Evolutionary conservation across 495 filamentous ascomycete species (phyloP), one percentile per base, ranked within the genome.

Genomic region (Tuber melanosporum): DNA sequence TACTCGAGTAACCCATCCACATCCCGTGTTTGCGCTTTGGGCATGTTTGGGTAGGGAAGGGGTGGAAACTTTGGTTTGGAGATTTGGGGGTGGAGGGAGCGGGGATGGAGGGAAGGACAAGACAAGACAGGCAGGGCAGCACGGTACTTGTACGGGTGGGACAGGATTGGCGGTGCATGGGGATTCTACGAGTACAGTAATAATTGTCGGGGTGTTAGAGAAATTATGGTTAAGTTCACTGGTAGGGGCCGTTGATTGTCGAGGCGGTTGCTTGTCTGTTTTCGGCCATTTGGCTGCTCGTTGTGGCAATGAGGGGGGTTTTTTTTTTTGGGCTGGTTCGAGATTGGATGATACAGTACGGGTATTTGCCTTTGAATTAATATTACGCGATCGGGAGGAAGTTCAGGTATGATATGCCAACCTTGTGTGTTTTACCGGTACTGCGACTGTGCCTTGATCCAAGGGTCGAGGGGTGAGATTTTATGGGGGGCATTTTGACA

Each of bases 1-100:
- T 66, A 36, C 3, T 19, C 39, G 39, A 41, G 39, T 41, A 41
- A 2, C n/a, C n/a, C 57, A 32, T 62, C n/a, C 57, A 62, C 57
- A 66, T 66, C 57, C 57, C 57, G 57, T 14, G 26, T 66, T 7
- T 66, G 57, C 57, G 57, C 57, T 66, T 66, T 66, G 57, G 57
- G 12, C 57, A 2, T 66, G 57, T 66, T 66, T 17, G 57, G 12
- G 12, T 5, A 32, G 32, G 32, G 8, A 4, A 6, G 26, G 57
- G 14, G 52, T 14, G 26, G 57, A 36, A 36, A 0, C 26, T 66
- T 15, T 36, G 26, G 39, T 41, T 41, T 41, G 57, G 15, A 32
- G 26, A 14, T 66, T 36, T 36, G 57, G 57, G 32, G 26, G n/a
- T 5, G 26, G 12, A 14, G 57, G 57, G 22, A 6, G 49, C 3